Base-by-base conservation (phyloP, 805 yeast genomes). In the Cyberlindnera mrakii region DNA sequence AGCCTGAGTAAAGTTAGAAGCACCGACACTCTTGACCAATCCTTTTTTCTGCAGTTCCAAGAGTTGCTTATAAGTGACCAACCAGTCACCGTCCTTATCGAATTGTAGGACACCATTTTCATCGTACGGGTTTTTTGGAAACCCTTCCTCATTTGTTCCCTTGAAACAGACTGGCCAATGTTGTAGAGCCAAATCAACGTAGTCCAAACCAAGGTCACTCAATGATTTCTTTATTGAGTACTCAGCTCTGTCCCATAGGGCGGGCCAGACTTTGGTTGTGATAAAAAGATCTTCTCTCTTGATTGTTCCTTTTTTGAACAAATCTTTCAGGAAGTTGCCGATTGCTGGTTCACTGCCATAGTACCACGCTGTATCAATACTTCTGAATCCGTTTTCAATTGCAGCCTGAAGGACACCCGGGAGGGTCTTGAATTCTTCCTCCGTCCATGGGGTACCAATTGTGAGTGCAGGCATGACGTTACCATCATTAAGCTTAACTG, bases 91-190 rank as follows among this genome's bases (percentile, higher is more conserved):
- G 17, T 65, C 60, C 8, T 59, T 59, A 40, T 60, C 61, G 36
- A 63, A 49, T 23, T 58, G 53, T 4, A 68, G 50, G 6, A 59
- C 50, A 4, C 72, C 72, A 31, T 68, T 63, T 31, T 57, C 57
- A 29, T 48, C 48, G 17, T 61, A 68, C 52, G 64, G 67, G 40
- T 64, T 61, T 52, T 47, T 49, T 27, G 64, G 71, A 40, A 40
- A 25, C 0, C 55, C 87, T 44, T 84, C 71, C 35, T 85, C 86
- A 35, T 87, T 91, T 58, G 72, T 34, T 1, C 48, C 81, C 67
- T 46, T 44, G 31, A 80, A 82, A 18, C 95, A 82, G 14, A 85
- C 72, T 49, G 96, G 96, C 80, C 87, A 88, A 63, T 87, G 96
- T 55, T 85, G 76, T 51, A 88, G 71, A 54, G 78, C 75, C 50